Evolutionary conservation across 2,329 filamentous ascomycete genomes (phyloP).

Genomic region (Pyricularia pennisetigena): DNA sequence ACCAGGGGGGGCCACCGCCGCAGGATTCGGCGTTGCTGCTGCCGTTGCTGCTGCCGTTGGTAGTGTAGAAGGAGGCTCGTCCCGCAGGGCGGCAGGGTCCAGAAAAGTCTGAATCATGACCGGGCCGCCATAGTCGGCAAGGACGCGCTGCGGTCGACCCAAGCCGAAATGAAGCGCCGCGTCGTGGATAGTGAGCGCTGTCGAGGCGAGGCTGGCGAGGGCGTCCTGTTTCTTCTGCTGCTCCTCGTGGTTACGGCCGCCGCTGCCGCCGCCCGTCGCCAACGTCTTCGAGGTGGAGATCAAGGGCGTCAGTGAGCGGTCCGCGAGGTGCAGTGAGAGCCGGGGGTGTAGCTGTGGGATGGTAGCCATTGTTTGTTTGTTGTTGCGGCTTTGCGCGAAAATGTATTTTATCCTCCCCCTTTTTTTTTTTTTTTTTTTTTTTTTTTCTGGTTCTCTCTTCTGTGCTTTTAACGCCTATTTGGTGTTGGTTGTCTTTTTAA

Average conservation of each 20-base stretch:
- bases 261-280: not conserved
- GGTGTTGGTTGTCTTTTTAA: not conserved
- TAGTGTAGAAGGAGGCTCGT: not conserved
- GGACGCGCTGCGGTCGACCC: constrained; percentile 42
- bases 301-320: constrained; percentile 46
- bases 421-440: not conserved
- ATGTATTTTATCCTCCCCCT: not conserved
- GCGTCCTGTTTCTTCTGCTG: constrained; percentile 21
- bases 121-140: constrained; percentile 41
- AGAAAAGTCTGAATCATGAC: constrained; percentile 31
- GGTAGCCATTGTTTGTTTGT: constrained; percentile 22
- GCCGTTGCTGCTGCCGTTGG: not conserved
- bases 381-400: not conserved
- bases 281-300: constrained; percentile 36
- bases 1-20: not conserved
- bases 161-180: constrained; percentile 41
- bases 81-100: constrained; percentile 19
- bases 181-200: constrained; percentile 42
- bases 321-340: constrained; percentile 46
- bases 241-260: constrained; percentile 2
- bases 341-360: constrained; percentile 38
- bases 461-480: too few relatives aligned
- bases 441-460: not conserved
- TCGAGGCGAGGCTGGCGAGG: constrained; percentile 41
- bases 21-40: not conserved